Evolutionary conservation across 2,329 filamentous ascomycete species (phyloP), one percentile per base, ranked within the genome.

Genomic region (Rosellinia necatrix): DNA sequence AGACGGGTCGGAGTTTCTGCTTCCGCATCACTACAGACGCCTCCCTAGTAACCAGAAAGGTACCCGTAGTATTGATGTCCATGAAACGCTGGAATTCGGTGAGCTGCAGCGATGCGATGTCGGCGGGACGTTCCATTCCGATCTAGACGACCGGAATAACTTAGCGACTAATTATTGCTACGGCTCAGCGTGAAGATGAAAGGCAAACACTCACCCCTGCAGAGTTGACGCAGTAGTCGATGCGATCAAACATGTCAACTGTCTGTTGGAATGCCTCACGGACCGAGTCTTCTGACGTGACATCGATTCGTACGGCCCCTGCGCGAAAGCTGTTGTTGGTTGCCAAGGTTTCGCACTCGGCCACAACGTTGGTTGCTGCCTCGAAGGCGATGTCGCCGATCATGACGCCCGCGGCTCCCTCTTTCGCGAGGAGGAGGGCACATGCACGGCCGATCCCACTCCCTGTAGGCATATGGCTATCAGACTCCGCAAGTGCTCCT

Each of bases 161-260:
- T 35, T 12, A 15, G 29, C 13, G 19, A 24, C 7, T 19, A 9
- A 40, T 30, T 10, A 27, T 21, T 4, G 6, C 10, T 32, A 13
- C 12, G n/a, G n/a, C n/a, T n/a, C n/a, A n/a, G n/a, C n/a, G n/a
- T n/a, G n/a, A n/a, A n/a, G n/a, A n/a, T n/a, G n/a, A n/a, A n/a
- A n/a, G n/a, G n/a, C n/a, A n/a, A n/a, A n/a, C 8, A 30, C 43
- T 41, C 21, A 54, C 51, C 10, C 51, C 51, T 4, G 35, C 51
- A 15, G 13, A 41, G 30, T 49, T 48, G 9, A 48, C 24, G 22
- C 58, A 63, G 17, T 65, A 66, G 22, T 65, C 64, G 3, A 46
- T 12, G 27, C 44, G 48, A 6, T 38, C 48, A 1, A 51, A 42
- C 2, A 3, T 21, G n/a, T 35, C 2, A 10, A 15, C 8, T 3